Conservation (phyloP, 257 asterid species). For the Nicotiana sylvestris region DNA sequence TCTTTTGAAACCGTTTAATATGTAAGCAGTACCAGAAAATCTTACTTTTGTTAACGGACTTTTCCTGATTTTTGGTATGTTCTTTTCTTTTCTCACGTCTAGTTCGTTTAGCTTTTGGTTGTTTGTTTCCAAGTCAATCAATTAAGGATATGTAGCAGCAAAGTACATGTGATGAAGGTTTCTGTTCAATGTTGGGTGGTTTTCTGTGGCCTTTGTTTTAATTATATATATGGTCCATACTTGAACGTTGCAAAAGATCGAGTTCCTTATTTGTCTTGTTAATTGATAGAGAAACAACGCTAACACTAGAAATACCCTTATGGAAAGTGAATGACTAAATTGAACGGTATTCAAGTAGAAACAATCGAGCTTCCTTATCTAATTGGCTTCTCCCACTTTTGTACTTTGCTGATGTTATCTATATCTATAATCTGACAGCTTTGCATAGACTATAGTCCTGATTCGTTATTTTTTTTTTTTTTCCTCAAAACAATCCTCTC, state of each 20-base stretch:
- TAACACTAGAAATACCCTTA: neutral
- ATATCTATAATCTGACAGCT: neutral
- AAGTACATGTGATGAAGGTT: neutral
- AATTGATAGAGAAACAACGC: neutral
- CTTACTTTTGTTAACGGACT: neutral
- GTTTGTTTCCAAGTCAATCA: neutral
- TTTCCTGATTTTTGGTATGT: conserved; percentile 9
- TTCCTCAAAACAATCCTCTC: no score
- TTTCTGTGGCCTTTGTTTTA: neutral
- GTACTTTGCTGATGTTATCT: neutral
- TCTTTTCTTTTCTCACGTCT: conserved; percentile 7
- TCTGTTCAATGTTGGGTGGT: neutral
- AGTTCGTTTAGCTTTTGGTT: neutral
- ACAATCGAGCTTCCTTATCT: neutral
- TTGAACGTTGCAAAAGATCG: neutral
- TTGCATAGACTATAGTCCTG: no score
- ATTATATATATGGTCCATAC: neutral
- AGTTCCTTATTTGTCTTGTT: neutral
- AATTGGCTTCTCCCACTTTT: neutral
- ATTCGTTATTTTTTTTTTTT: no score
- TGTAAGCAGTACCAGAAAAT: neutral
- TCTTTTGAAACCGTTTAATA: neutral
- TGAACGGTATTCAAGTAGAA: neutral
- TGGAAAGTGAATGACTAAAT: neutral
- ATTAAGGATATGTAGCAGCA: neutral